These are phyloP conservation scores for Botrytis byssoidea DNA, from an alignment of 2,329 filamentous ascomycete species.

Conservation along the genomic window DNA sequence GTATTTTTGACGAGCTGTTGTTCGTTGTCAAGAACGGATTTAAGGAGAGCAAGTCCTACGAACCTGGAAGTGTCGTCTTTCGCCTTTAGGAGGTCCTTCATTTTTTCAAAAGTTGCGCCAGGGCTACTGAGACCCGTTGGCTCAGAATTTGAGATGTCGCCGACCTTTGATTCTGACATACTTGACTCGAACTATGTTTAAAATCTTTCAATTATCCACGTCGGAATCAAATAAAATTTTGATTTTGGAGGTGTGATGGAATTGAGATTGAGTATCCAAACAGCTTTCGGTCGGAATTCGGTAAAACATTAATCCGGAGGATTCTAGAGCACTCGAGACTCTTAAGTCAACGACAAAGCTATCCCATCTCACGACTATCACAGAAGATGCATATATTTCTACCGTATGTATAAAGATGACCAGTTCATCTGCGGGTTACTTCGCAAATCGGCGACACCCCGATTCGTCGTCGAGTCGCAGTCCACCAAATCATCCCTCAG, in stretches of 20 bases:
- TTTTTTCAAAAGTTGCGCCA: conserved; percentile 45
- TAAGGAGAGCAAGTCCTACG: conserved; percentile 64
- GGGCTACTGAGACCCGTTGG: conserved; percentile 24
- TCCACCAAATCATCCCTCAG: conserved; percentile 29
- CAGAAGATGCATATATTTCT: conserved; percentile 22
- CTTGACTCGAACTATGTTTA: not conserved
- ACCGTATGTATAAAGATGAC: conserved; percentile 37
- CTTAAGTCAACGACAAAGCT: conserved; percentile 3
- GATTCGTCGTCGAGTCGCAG: conserved; percentile 33
- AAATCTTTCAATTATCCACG: not conserved
- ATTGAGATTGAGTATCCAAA: not conserved
- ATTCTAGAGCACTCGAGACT: conserved; percentile 13
- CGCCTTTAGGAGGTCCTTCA: conserved; percentile 54
- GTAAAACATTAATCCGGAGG: conserved; percentile 6
- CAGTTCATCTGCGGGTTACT: conserved; percentile 35
- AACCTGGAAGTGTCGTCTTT: conserved; percentile 68
- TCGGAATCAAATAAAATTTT: not conserved
- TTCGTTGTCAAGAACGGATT: conserved; percentile 63
- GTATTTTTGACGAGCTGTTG: conserved; percentile 50
- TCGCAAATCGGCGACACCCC: conserved; percentile 26
- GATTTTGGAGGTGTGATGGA: not conserved
- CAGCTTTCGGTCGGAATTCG: not conserved
- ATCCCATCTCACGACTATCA: not conserved
- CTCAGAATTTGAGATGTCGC: not conserved
- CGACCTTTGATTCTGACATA: conserved; percentile 8